Conservation (phyloP, 192 early-diverging fungal species). For the Coemansia sp. region DNA sequence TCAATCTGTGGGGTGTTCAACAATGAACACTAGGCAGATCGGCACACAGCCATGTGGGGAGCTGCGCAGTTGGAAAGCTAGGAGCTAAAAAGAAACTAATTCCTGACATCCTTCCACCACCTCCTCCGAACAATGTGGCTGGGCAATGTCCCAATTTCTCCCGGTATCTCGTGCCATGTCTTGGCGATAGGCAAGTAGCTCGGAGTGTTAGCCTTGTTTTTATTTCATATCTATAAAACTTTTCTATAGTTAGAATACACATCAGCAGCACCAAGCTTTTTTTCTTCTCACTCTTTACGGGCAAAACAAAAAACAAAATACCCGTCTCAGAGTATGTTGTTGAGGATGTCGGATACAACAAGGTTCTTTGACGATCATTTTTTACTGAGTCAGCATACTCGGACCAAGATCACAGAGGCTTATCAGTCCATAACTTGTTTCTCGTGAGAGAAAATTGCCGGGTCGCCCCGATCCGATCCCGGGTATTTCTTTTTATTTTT, state of each 20-base stretch:
- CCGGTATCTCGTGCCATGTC: background rate
- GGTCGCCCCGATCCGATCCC: background rate
- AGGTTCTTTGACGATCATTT: background rate
- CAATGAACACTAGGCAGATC: background rate
- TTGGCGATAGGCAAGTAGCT: background rate
- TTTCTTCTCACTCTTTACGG: background rate
- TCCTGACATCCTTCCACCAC: too few species aligned
- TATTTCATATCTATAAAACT: background rate
- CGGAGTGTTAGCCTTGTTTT: background rate
- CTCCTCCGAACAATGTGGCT: too few species aligned
- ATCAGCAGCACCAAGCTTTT: background rate
- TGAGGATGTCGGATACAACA: conserved; percentile 5
- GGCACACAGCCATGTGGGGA: background rate
- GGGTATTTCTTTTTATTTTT: background rate
- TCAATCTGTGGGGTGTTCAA: background rate
- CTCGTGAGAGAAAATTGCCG: background rate
- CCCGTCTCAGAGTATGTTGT: background rate
- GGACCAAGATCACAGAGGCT: background rate
- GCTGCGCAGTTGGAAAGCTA: background rate
- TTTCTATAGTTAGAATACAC: background rate
- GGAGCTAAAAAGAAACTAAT: background rate
- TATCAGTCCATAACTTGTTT: background rate
- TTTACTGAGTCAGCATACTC: background rate
- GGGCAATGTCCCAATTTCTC: background rate
- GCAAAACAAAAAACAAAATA: background rate